These are phyloP conservation scores for Candida pseudoglaebosa DNA, from an alignment of 805 yeast species.

Conservation along the genomic window DNA sequence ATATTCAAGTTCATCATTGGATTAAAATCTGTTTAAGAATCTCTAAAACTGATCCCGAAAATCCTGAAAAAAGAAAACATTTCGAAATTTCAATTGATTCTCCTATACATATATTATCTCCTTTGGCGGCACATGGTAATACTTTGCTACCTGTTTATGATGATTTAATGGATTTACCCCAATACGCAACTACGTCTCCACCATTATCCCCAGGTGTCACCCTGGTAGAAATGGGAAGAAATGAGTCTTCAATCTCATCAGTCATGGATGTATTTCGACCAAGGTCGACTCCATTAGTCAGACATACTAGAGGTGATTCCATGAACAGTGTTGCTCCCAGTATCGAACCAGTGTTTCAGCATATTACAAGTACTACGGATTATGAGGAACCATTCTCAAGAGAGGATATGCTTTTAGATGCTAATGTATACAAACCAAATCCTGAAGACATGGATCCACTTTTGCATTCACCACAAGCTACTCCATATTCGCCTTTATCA, in stretches of 20 bases:
- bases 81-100: conserved; percentile 94
- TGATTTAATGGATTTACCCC: conserved; percentile 11
- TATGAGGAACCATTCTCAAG: conserved; percentile 33
- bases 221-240: conserved; percentile 32
- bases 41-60: conserved; percentile 58
- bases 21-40: conserved; percentile 82
- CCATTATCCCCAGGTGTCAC: conserved; percentile 54
- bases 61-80: conserved; percentile 68
- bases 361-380: conserved; percentile 19
- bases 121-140: conserved; percentile 75
- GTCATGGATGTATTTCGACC: not conserved
- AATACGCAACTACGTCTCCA: conserved; percentile 28
- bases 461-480: conserved; percentile 61
- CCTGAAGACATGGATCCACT: conserved; percentile 33
- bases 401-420: conserved; percentile 40
- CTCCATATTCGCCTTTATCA: conserved; percentile 49
- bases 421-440: conserved; percentile 54
- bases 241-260: conserved; percentile 2
- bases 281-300: not conserved
- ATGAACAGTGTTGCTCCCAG: conserved; percentile 1
- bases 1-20: conserved; percentile 93
- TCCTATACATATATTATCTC: conserved; percentile 80
- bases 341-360: conserved; percentile 19
- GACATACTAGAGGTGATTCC: conserved; percentile 4
- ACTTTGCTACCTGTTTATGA: conserved; percentile 74